These are phyloP conservation scores for Psophocarpus tetragonolobus DNA, from an alignment of 306 rosid genomes.

Conservation along the genomic window DNA sequence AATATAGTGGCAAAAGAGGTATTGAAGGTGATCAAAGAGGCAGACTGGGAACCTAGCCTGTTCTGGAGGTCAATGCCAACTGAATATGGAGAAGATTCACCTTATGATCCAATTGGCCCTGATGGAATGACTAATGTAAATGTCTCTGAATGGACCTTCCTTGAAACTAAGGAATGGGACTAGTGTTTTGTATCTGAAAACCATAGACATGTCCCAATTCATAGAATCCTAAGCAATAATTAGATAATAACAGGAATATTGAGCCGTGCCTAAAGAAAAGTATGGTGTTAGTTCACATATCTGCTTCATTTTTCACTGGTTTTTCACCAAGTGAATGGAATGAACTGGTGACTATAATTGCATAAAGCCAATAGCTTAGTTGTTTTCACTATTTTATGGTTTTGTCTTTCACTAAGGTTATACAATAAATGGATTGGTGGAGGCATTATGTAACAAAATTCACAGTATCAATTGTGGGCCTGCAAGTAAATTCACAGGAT, in stretches of 20 bases:
- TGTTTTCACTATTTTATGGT: background rate
- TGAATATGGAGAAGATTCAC: constrained; percentile 60
- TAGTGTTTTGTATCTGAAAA: too few relatives aligned
- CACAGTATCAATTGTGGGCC: background rate
- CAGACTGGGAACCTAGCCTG: constrained; percentile 76
- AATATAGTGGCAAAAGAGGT: constrained; percentile 66
- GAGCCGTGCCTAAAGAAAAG: too few relatives aligned
- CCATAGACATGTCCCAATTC: too few relatives aligned
- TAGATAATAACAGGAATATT: too few relatives aligned
- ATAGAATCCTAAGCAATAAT: too few relatives aligned
- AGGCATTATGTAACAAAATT: background rate
- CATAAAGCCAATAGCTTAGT: background rate
- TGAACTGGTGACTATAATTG: too few relatives aligned
- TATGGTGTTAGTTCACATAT: too few relatives aligned
- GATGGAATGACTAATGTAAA: constrained; percentile 34
- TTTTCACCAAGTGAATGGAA: too few relatives aligned
- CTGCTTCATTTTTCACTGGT: too few relatives aligned
- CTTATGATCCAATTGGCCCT: constrained; percentile 32
- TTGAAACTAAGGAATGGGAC: too few relatives aligned
- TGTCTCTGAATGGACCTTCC: too few relatives aligned
- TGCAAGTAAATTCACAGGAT: background rate
- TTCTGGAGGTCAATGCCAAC: constrained; percentile 56
- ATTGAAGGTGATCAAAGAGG: constrained; percentile 54
- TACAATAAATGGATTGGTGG: background rate
- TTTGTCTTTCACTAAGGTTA: background rate